Evolutionary conservation across 2,329 filamentous ascomycete genomes (phyloP), one percentile per base, ranked within the genome.

Genomic region (Diaporthe australafricana): DNA sequence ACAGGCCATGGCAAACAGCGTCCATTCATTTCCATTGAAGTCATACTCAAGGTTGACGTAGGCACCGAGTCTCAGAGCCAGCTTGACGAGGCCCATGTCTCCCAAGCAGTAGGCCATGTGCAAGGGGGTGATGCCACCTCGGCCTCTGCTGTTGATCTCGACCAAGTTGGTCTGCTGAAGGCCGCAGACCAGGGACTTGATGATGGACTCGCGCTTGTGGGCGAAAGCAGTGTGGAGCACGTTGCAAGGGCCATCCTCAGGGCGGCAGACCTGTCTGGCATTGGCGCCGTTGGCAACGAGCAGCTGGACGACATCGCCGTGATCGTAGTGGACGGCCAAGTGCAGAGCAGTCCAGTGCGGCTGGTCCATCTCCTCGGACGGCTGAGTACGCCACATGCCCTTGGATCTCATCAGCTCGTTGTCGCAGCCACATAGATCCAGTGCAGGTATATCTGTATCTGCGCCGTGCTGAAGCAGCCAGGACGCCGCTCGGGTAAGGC

Each of bases 21-120:
- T 57, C 55, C 55, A 57, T 14, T 57, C 9, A n/a, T 57, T 57
- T n/a, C 17, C 1, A 27, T 57, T 35, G 6, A 57, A 6, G 14
- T 57, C 55, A 3, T 25, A 57, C n/a, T 57, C 55, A 14, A 57
- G n/a, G 35, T 57, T 57, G 55, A 57, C 7, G 35, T 57, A 57
- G 35, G 55, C 55, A 14, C 55, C 55, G 22, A n/a, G 40, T 7
- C 11, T 20, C 12, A 57, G 32, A 3, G 55, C 55, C 5, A 57
- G 12, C 14, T 25, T 17, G 5, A 57, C 35, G 22, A 57, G 53
- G 1, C 12, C 5, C 48, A 27, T 30, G 14, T 20, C 27, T 32
- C 17, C 20, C 30, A 55, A 2, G 16, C 32, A 22, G 53, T 57
- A 57, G 55, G 55, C 55, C 17, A 57, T 40, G 55, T 57, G 55